Evolutionary conservation across 2,329 filamentous ascomycete genomes (phyloP).

Genomic region (Ilyonectria mors-panacis): DNA sequence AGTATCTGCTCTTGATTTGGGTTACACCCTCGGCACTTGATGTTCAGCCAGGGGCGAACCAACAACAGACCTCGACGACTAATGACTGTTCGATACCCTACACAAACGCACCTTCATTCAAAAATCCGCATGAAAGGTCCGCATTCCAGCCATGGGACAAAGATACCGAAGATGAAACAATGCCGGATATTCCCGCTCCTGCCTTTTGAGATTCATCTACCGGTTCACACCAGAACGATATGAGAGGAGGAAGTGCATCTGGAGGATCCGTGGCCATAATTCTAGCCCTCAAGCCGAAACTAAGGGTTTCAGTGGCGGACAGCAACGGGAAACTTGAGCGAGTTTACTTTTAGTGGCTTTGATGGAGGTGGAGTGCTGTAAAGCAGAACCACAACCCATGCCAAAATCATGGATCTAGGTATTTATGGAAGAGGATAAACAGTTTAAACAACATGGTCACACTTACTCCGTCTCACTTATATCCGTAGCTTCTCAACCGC

Average conservation of each 20-base stretch:
- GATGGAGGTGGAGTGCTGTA: not conserved
- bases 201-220: not conserved
- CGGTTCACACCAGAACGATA: too few species aligned
- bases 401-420: not conserved
- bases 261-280: not conserved
- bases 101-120: constrained; percentile 27
- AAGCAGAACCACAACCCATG: too few species aligned
- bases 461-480: not conserved
- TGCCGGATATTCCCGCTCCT: not conserved
- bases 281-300: not conserved
- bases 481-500: not conserved
- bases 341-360: not conserved
- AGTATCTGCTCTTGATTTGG: not conserved
- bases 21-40: constrained; percentile 29
- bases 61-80: constrained; percentile 16
- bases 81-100: constrained; percentile 23
- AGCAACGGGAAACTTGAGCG: not conserved
- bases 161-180: too few species aligned
- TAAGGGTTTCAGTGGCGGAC: too few species aligned
- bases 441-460: not conserved
- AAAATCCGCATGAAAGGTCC: not conserved
- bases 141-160: not conserved
- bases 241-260: not conserved
- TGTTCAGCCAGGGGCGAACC: not conserved
- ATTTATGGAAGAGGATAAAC: not conserved